Evolutionary conservation across 768 basidiomycete species (phyloP).

Genomic region (Pulveroboletus sp.): DNA sequence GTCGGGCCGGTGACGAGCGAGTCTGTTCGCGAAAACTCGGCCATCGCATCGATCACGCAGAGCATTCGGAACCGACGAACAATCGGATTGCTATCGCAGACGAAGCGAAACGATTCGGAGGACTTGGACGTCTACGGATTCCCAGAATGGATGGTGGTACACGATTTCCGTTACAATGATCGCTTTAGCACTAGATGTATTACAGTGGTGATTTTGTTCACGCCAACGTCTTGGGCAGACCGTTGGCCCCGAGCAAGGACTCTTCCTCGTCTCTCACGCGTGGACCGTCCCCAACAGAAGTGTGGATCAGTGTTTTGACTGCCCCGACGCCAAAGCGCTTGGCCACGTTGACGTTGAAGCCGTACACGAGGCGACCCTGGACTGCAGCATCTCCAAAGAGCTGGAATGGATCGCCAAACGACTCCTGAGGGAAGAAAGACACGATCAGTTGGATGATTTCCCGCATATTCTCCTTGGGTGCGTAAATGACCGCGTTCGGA

Average conservation of each 20-base stretch:
- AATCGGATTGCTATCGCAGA: too few relatives aligned
- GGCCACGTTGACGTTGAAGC: constrained; percentile 78
- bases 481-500: constrained; percentile 97
- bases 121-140: background rate
- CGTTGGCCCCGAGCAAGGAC: constrained; percentile 61
- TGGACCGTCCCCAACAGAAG: constrained; percentile 89
- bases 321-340: constrained; percentile 69
- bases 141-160: constrained; percentile 3
- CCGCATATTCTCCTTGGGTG: constrained; percentile 68
- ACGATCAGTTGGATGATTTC: constrained; percentile 74
- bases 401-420: constrained; percentile 73
- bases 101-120: too few relatives aligned
- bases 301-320: constrained; percentile 89
- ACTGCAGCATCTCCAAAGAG: constrained; percentile 47
- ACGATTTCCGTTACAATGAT: background rate
- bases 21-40: too few relatives aligned
- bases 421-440: constrained; percentile 81
- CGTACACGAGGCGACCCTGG: constrained; percentile 52
- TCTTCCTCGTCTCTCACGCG: constrained; percentile 61
- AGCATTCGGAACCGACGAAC: too few relatives aligned
- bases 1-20: too few relatives aligned
- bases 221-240: constrained; percentile 60
- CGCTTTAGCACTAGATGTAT: background rate
- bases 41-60: too few relatives aligned
- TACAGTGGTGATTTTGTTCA: constrained; percentile 17